These are phyloP conservation scores for Ballota nigra DNA, from an alignment of 257 asterid species.

Conservation along the genomic window DNA sequence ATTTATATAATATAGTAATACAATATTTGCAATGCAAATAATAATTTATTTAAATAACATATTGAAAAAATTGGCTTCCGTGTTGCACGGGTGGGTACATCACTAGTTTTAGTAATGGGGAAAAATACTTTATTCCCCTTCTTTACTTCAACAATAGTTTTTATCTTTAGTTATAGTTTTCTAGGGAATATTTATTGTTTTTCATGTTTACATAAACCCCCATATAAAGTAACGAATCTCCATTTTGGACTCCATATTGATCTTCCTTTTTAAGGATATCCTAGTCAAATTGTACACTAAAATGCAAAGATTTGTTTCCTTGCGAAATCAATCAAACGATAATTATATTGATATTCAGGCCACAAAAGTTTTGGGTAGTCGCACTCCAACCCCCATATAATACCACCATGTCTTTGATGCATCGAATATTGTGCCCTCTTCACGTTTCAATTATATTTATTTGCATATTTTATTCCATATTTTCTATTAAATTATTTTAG, in stretches of 20 bases:
- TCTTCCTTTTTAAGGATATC: neutral
- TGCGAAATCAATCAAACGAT: conserved; percentile 8
- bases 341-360: neutral
- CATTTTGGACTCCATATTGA: neutral
- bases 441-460: too few species aligned
- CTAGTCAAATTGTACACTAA: neutral
- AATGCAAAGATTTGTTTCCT: neutral
- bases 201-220: neutral
- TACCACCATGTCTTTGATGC: too few species aligned
- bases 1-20: too few species aligned
- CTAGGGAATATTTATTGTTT: neutral
- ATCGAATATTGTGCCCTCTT: too few species aligned
- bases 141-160: neutral
- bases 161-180: neutral
- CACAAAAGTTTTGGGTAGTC: conserved; percentile 2
- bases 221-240: neutral
- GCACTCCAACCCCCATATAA: neutral
- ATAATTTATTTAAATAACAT: too few species aligned
- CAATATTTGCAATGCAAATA: too few species aligned
- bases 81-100: too few species aligned
- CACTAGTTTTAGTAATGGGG: too few species aligned
- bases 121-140: too few species aligned
- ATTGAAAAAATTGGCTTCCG: too few species aligned
- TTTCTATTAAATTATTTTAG: too few species aligned
- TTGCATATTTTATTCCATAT: too few species aligned